Conservation (phyloP, 2,329 filamentous ascomycete species). For the Fonsecaea nubica region DNA sequence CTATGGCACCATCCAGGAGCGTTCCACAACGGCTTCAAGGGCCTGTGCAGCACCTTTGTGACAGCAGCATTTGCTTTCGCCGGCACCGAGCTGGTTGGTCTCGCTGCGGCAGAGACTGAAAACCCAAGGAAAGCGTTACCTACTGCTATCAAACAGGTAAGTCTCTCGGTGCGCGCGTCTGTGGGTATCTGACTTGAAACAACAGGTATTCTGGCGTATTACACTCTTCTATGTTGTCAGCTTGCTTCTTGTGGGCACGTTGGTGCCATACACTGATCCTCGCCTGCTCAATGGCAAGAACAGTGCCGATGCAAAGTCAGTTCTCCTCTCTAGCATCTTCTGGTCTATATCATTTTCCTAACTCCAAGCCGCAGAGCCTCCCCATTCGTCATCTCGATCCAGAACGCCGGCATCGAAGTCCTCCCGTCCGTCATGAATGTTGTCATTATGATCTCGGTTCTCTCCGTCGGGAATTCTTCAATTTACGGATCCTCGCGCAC, state of each 20-base stretch:
- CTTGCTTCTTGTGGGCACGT: conserved; percentile 54
- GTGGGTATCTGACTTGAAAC: not conserved
- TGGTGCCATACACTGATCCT: conserved; percentile 50
- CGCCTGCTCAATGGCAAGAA: conserved; percentile 50
- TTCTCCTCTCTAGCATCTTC: not conserved
- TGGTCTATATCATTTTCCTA: not conserved
- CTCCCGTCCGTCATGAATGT: conserved; percentile 72
- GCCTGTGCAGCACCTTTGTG: conserved; percentile 63
- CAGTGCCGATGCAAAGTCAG: conserved; percentile 48
- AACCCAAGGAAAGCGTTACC: conserved; percentile 60
- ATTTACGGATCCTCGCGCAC: conserved; percentile 65
- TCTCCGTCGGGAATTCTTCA: conserved; percentile 65
- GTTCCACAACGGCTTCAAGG: conserved; percentile 56
- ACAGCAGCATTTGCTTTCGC: conserved; percentile 64
- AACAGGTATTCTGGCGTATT: conserved; percentile 56
- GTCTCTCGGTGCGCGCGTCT: not conserved
- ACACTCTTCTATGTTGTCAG: conserved; percentile 58
- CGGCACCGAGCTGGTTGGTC: conserved; percentile 61
- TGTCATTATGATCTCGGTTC: conserved; percentile 67
- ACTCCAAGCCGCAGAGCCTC: conserved; percentile 49
- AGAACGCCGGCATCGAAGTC: conserved; percentile 65
- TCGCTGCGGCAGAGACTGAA: conserved; percentile 60
- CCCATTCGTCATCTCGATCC: conserved; percentile 71
- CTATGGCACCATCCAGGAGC: conserved; percentile 68
- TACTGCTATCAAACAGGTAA: conserved; percentile 56